A percentile compares a stretch with the other conserved stretches of the same genome.
phyloP scores from a whole-genome alignment of 108 stramenopile species.

The Phaeodactylum tricornutum region DNA sequence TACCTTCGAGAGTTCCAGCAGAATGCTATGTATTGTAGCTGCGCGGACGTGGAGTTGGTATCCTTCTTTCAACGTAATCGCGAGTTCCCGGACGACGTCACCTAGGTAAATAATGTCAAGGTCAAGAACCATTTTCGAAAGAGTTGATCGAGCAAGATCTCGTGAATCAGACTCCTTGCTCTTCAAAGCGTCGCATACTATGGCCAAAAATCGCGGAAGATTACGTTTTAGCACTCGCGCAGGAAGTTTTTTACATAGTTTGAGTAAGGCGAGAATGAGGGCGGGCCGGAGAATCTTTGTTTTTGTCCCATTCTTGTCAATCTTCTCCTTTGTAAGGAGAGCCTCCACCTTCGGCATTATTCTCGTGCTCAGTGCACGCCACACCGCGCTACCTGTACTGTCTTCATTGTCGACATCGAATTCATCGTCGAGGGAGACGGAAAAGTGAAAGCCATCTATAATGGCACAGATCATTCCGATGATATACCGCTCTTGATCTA shows the following conservation, averaged over 20 bases:
- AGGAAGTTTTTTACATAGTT: constrained; percentile 87
- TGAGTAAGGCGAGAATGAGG: constrained; percentile 83
- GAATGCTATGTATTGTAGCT: constrained; percentile 71
- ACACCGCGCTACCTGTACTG: too few relatives aligned
- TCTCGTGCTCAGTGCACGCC: constrained; percentile 57
- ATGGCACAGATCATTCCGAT: constrained; percentile 68
- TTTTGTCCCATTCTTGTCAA: constrained; percentile 51
- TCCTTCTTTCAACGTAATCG: constrained; percentile 75
- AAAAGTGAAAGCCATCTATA: constrained; percentile 80
- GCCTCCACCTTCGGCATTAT: constrained; percentile 74
- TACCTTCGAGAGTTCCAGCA: constrained; percentile 45
- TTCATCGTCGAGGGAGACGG: constrained; percentile 24
- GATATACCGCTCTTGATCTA: constrained; percentile 65
- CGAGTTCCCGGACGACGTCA: constrained; percentile 74
- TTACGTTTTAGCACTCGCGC: constrained; percentile 48
- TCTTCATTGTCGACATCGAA: constrained; percentile 10
- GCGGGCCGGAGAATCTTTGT: constrained; percentile 67
- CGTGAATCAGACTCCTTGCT: constrained; percentile 74
- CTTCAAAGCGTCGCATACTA: constrained; percentile 79
- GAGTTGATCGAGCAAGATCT: constrained; percentile 73
- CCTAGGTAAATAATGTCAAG: constrained; percentile 69
- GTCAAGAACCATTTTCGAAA: constrained; percentile 70
- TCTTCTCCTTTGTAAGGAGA: constrained; percentile 64
- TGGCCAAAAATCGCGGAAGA: constrained; percentile 67
- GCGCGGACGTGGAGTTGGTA: constrained; percentile 86